Evolutionary conservation across 2,329 filamentous ascomycete genomes (phyloP), one percentile per base, ranked within the genome.

Genomic region (Ophiosphaerella herpotricha): DNA sequence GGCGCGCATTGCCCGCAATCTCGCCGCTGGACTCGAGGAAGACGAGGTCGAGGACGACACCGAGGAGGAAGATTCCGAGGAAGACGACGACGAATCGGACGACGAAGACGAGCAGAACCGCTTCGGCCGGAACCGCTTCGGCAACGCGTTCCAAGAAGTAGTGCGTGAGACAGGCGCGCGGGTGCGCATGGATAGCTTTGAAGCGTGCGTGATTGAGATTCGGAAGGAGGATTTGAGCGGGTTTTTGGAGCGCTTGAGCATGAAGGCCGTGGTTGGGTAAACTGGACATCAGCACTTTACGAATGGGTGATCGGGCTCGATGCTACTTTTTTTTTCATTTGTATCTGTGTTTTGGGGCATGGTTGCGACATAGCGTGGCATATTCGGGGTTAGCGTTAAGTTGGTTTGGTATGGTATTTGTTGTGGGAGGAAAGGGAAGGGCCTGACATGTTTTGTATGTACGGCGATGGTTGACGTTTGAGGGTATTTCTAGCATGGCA

Each of bases 171-270:
- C 93, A 13, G 94, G 87, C 51, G 90, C 93, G 0, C 78, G 92
- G 13, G 91, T 97, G 16, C 81, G 91, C 52, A 95, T 97, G 68
- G 94, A 99, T 74, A 95, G 90, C 72, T 99, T 99, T 67, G 94
- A 99, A 75, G 90, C 96, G 72, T 96, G 91, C 66, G 94, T 97
- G 7, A 92, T 97, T 39, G 94, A 99, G 72, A 93, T 99, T n/a
- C 87, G 87, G 75, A 97, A 96, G 78, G 94, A 97, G 70, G 94
- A 97, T 74, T 77, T 99, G 24, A 85, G 86, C 13, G 90, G 88
- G 0, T 99, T 99, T 72, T 78, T 99, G 59, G 94, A 99, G 77
- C 87, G 88, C 48, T 74, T 99, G 69, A 97, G 92, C 75, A 87
- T 91, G 82, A 96, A 95, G 81, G 86, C 86, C 48, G 91, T 97